Base-by-base conservation (phyloP, 2,329 filamentous ascomycete species). In the Apiospora marii region DNA sequence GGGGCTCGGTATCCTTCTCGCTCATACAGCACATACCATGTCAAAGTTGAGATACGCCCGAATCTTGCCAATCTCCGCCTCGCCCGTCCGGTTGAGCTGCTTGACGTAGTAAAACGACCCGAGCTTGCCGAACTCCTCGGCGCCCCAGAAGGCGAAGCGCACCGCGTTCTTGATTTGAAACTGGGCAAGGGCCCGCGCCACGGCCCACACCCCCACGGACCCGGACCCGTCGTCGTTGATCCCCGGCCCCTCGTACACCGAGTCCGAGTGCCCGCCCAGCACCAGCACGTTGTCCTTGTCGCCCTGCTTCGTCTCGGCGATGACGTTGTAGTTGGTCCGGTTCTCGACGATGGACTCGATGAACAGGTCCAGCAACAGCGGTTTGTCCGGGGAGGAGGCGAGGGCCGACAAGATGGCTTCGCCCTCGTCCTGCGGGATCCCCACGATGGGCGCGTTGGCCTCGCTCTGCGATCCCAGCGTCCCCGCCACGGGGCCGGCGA, bases 211-310 rank as follows among this genome's bases (percentile, higher is more conserved):
- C 5, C 84, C 84, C 70, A 84, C 77, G 5, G 85, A 85, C 22
- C 90, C 90, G 13, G 87, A 89, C 48, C 90, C 90, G 75, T 92
- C 88, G 76, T 92, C 90, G 79, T 92, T 92, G 82, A 92, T 90
- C 27, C 90, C 90, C 1, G 86, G 85, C 0, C 86, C 86, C 19
- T 84, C 86, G n/a, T 80, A 77, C 37, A 87, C 86, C 16, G 83
- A 85, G 77, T 87, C 86, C 2, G 82, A 83, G 77, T 87, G 86
- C 2, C 82, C 86, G 67, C 86, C 86, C 8, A 87, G 76, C 75
- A 86, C 82, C 24, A 87, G 83, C 4, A 85, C 84, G 71, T 87
- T 87, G 70, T 86, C 78, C 70, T 81, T 82, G 76, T 87, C 85
- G n/a, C 86, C 86, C 46, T 79, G 80, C 74, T 82, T 84, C 0